Evolutionary conservation across 2,329 filamentous ascomycete genomes (phyloP).

Genomic region (Cordyceps pruinosa): DNA sequence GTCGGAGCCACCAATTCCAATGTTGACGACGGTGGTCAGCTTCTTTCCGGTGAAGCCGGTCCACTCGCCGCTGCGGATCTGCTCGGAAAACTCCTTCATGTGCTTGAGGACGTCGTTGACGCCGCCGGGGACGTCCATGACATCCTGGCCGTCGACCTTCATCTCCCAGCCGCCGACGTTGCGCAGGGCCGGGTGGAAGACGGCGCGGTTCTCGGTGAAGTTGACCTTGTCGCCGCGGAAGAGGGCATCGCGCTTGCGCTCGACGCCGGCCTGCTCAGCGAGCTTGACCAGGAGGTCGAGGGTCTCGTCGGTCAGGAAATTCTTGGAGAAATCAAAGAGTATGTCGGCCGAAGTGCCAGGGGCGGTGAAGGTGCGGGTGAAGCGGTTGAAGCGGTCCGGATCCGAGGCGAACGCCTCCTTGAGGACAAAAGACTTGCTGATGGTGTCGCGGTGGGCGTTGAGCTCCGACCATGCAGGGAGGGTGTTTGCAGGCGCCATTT

Average conservation of each 20-base stretch:
- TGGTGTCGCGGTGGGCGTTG: constrained; percentile 78
- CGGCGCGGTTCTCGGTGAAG: constrained; percentile 94
- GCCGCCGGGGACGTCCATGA: constrained; percentile 81
- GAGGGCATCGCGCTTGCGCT: constrained; percentile 94
- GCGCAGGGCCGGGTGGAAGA: constrained; percentile 90
- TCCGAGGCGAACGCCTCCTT: constrained; percentile 91
- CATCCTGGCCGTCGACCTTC: constrained; percentile 84
- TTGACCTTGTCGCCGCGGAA: constrained; percentile 98
- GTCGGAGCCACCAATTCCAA: constrained; percentile 96
- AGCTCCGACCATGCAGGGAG: constrained; percentile 85
- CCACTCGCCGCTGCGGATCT: constrained; percentile 91
- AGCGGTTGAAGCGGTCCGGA: constrained; percentile 80
- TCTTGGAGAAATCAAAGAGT: constrained; percentile 98
- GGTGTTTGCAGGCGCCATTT: constrained; percentile 76
- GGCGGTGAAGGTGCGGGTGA: constrained; percentile 79
- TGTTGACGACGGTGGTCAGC: constrained; percentile 92
- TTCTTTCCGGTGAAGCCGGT: constrained; percentile 97
- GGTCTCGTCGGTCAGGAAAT: constrained; percentile 92
- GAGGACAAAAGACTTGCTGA: constrained; percentile 84
- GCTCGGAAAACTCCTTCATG: constrained; percentile 97
- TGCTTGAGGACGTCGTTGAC: constrained; percentile 89
- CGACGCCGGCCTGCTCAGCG: constrained; percentile 82
- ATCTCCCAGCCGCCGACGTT: constrained; percentile 78
- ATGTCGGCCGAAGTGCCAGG: constrained; percentile 77
- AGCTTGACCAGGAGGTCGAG: constrained; percentile 80